Conservation (phyloP, 331 rosid genomes). For the Quercus phellos region DNA sequence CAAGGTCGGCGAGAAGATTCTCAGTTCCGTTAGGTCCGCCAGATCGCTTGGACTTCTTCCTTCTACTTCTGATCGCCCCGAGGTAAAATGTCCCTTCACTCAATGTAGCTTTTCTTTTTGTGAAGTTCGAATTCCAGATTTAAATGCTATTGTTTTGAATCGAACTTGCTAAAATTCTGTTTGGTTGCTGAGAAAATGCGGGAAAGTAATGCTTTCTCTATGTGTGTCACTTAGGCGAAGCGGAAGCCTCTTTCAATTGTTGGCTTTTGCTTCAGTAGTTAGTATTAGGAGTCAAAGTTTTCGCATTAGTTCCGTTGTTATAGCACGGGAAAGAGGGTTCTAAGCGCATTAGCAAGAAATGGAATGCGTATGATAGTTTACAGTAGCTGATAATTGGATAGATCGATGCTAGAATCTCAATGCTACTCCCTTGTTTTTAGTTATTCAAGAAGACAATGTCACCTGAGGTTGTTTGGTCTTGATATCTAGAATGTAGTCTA, state of each 20-base stretch:
- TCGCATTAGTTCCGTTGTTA: background rate
- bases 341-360: background rate
- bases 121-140: background rate
- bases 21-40: constrained; percentile 97
- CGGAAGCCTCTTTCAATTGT: background rate
- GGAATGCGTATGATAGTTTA: background rate
- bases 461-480: background rate
- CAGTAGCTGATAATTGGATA: background rate
- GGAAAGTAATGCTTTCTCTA: background rate
- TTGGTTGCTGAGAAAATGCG: background rate
- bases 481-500: background rate
- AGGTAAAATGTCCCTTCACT: constrained; percentile 42
- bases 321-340: background rate
- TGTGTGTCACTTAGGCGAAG: background rate
- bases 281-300: background rate
- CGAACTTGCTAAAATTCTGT: background rate
- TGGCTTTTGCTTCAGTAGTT: background rate
- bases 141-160: background rate
- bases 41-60: constrained; percentile 93
- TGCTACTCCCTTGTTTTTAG: no score
- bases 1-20: constrained; percentile 87
- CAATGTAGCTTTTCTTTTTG: background rate
- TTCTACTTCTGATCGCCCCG: constrained; percentile 84
- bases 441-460: background rate
- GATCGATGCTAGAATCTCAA: background rate